Evolutionary conservation across 2,329 filamentous ascomycete species (phyloP), one percentile per base, ranked within the genome.

Genomic region (Colletotrichum sublineola): DNA sequence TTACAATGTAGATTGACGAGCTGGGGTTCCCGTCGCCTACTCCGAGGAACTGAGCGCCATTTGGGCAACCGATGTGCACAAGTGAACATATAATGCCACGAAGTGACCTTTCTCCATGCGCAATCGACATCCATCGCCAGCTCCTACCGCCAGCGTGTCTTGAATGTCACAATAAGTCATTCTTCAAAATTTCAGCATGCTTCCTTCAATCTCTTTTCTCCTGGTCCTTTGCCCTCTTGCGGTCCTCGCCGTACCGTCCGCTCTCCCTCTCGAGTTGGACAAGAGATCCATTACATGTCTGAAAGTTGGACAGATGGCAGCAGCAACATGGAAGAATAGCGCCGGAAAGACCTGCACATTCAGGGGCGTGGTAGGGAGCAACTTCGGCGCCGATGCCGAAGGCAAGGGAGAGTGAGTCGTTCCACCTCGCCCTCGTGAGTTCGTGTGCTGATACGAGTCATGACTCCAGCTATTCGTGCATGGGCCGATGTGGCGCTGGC

Each of bases 401-500:
- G 80, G 81, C 33, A 77, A 76, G 0, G 84, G 85, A 77, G 84
- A 86, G 85, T 87, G 76, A 63, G 83, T 78, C 2, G n/a, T 18
- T 14, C 38, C 2, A 24, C 12, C 12, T 15, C 8, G 20, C n/a
- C 33, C 5, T 38, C 5, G 5, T 12, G 20, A 33, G 33, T 57
- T 40, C 15, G 6, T 15, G 18, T 31, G 1, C 63, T 42, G 11
- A 65, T 7, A 12, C 1, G 20, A n/a, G 8, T 11, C 15, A 11
- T 9, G 7, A 15, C 6, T 18, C 66, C 31, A 87, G 85, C 31
- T 87, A 86, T 58, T 84, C 82, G 11, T 87, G 85, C 68, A 86
- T 86, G 64, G 85, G 85, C 1, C 80, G 85, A 40, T 87, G 86
- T 44, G 85, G 86, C 36, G 83, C 82, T 12, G 85, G 84, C 0